phyloP scores from a whole-genome alignment of 2,329 filamentous ascomycete genomes.

The Verticillium nubilum region DNA sequence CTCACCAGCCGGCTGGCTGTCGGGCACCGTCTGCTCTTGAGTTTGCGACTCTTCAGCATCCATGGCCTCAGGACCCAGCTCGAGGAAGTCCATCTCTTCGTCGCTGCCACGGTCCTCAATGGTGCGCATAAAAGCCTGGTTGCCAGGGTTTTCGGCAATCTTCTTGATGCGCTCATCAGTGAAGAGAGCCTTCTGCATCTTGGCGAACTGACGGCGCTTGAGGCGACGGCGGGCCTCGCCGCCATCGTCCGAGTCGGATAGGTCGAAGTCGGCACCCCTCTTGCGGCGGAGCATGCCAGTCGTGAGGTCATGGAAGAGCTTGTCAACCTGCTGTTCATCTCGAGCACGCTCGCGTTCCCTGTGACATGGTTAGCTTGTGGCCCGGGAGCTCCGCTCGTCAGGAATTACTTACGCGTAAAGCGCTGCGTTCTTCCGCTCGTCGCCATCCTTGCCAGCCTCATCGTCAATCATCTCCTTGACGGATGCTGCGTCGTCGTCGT shows the following conservation, averaged over 20 bases:
- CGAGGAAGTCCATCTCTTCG: constrained; percentile 71
- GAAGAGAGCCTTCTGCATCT: constrained; percentile 84
- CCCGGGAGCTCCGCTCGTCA: background rate
- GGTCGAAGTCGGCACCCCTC: constrained; percentile 73
- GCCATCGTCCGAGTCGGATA: constrained; percentile 88
- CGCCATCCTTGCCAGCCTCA: constrained; percentile 66
- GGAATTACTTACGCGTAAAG: constrained; percentile 76
- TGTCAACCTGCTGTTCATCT: constrained; percentile 84
- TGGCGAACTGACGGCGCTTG: constrained; percentile 83
- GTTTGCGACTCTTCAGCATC: constrained; percentile 14
- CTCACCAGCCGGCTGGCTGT: constrained; percentile 40
- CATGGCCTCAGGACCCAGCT: constrained; percentile 28
- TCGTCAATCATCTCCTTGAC: constrained; percentile 90
- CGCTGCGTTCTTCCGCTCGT: constrained; percentile 77
- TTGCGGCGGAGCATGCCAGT: constrained; percentile 83
- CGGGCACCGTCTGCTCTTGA: constrained; percentile 33
- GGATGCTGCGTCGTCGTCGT: constrained; percentile 64
- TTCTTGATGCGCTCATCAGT: constrained; percentile 86
- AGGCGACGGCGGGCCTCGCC: constrained; percentile 70
- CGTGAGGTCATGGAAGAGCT: constrained; percentile 88
- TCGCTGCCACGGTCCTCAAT: constrained; percentile 78
- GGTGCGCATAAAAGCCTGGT: constrained; percentile 81
- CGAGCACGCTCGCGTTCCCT: constrained; percentile 74
- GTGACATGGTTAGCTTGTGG: constrained; percentile 4
- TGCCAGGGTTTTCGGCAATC: constrained; percentile 83